A percentile compares a stretch with the other conserved stretches of the same genome.
Evolutionary conservation across 139 green algal species (phyloP).

Genomic region (Mesostigma viride): DNA sequence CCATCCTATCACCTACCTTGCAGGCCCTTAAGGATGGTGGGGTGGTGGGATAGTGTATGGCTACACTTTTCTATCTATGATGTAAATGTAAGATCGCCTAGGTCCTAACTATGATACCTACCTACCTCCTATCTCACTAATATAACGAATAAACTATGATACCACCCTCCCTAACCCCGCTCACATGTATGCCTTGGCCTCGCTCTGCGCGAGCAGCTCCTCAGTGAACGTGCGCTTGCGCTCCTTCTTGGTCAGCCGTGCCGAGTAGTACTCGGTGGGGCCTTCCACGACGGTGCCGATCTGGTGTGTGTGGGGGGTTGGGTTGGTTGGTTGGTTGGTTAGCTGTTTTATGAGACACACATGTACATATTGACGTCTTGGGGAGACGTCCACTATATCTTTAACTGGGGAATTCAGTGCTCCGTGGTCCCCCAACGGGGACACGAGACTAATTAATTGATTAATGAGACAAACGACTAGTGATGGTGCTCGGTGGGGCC

Average conservation of each 20-base stretch:
- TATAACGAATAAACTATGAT: not conserved
- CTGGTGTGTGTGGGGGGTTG: too few relatives aligned
- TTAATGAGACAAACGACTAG: too few relatives aligned
- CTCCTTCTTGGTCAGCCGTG: slow-evolving; percentile 52
- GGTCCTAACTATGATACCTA: not conserved
- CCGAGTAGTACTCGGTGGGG: slow-evolving; percentile 52
- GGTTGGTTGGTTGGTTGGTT: too few relatives aligned
- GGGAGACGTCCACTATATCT: too few relatives aligned
- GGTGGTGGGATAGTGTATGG: not conserved
- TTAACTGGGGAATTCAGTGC: too few relatives aligned
- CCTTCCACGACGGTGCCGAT: slow-evolving; percentile 70
- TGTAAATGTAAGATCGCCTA: not conserved
- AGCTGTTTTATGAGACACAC: too few relatives aligned
- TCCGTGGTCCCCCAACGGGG: too few relatives aligned
- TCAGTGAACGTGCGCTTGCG: slow-evolving; percentile 43
- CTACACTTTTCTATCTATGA: not conserved
- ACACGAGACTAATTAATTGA: too few relatives aligned
- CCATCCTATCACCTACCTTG: too few relatives aligned
- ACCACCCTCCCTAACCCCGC: too few relatives aligned
- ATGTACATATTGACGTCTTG: too few relatives aligned
- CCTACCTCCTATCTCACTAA: not conserved
- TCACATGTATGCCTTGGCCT: not conserved
- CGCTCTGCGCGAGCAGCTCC: slow-evolving; percentile 29
- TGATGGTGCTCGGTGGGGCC: too few relatives aligned
- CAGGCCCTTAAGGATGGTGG: not conserved